A percentile compares a stretch with the other conserved stretches of the same genome.
Conservation (phyloP, 2,329 filamentous ascomycete species). For the Cladosporium sp. region DNA sequence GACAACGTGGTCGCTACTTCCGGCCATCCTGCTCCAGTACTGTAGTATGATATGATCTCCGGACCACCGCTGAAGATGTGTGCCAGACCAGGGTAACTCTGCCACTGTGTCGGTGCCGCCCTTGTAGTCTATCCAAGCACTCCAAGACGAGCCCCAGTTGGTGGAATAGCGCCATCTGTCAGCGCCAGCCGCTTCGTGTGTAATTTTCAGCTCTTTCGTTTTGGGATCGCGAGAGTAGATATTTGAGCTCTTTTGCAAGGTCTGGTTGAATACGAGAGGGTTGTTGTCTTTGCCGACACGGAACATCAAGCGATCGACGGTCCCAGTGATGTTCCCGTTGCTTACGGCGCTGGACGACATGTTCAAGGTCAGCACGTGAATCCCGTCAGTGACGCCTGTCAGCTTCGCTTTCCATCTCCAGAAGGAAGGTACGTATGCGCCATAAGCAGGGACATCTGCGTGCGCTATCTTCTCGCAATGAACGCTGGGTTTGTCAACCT, state of each 20-base stretch:
- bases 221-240: constrained; percentile 41
- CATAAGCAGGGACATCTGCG: constrained; percentile 42
- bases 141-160: constrained; percentile 58
- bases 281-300: constrained; percentile 57
- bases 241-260: constrained; percentile 55
- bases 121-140: constrained; percentile 53
- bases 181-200: constrained; percentile 57
- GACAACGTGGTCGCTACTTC: constrained; percentile 58
- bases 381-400: constrained; percentile 55
- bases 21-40: constrained; percentile 57
- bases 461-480: constrained; percentile 32
- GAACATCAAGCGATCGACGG: constrained; percentile 58
- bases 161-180: constrained; percentile 60
- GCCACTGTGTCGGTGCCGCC: constrained; percentile 48
- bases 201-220: constrained; percentile 33
- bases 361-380: constrained; percentile 55
- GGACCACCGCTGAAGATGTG: constrained; percentile 52
- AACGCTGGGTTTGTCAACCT: constrained; percentile 42
- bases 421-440: constrained; percentile 48
- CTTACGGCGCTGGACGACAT: constrained; percentile 46
- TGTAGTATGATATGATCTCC: constrained; percentile 61
- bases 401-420: constrained; percentile 54
- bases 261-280: constrained; percentile 54
- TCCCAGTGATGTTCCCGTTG: constrained; percentile 44
- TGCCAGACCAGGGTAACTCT: constrained; percentile 54